Conservation (phyloP, 139 green algal species). For the Chlorella sp. region DNA sequence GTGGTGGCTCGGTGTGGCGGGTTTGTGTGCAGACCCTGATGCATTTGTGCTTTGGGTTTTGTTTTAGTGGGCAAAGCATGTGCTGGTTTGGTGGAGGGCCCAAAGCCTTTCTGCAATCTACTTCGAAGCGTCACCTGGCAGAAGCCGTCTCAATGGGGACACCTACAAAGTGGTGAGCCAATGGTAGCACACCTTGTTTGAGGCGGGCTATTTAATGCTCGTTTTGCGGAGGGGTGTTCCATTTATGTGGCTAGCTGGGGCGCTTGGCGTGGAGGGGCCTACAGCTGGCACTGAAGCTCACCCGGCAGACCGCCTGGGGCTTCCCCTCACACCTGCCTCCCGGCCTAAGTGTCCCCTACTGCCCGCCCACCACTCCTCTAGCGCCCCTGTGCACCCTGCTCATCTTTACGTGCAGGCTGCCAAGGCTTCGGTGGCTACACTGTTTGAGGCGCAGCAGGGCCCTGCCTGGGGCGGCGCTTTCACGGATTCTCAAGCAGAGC, state of each 20-base stretch:
- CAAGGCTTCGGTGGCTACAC: neutral
- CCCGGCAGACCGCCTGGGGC: too few species aligned
- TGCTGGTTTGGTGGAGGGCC: too few species aligned
- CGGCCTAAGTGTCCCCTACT: neutral
- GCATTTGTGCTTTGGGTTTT: neutral
- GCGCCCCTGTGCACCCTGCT: too few species aligned
- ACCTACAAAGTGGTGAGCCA: conserved; percentile 11
- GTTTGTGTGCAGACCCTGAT: neutral
- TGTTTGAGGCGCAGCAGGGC: conserved; percentile 1
- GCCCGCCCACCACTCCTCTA: too few species aligned
- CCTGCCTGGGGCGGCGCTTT: neutral
- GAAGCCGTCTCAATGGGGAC: neutral
- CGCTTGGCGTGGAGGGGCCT: too few species aligned
- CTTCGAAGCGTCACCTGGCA: neutral
- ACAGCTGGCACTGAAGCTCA: too few species aligned
- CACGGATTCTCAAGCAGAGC: neutral
- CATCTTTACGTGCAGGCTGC: neutral
- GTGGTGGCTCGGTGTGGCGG: neutral
- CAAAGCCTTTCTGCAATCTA: neutral
- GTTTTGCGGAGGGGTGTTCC: too few species aligned
- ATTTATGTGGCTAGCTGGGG: too few species aligned
- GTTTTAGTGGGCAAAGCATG: too few species aligned
- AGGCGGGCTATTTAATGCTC: too few species aligned
- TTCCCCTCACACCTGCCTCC: too few species aligned
- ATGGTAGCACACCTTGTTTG: neutral